Base-by-base conservation (phyloP, 164 flowering plant species). In the Houttuynia cordata region DNA sequence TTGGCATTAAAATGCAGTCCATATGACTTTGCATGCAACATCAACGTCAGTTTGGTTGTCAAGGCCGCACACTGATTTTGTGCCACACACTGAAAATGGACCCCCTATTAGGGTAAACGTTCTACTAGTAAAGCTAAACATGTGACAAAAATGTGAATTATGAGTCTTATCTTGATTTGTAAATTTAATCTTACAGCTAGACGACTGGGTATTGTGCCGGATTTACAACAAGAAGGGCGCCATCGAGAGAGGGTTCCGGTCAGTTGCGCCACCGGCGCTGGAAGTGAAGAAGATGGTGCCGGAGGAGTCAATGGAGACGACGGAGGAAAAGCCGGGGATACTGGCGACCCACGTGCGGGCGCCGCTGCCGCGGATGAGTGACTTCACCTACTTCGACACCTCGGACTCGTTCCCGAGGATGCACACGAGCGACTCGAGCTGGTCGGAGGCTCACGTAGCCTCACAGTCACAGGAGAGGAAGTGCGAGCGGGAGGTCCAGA, bases 131-230 rank as follows among this genome's bases (percentile, higher is more conserved):
- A 30, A 30, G 37, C 2, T 30, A 30, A 30, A 30, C 37, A 30
- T 30, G 37, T 30, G 6, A 30, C 37, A 30, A 30, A 30, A 30
- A 30, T 30, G 37, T 6, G 37, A 2, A 30, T 30, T 30, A 2
- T n/a, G 4, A 30, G 2, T 30, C 37, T 30, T 2, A 30, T 30
- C 37, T 2, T 30, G 37, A 6, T 30, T 30, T 30, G 37, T 30
- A 6, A 30, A 30, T 30, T 53, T 22, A 1, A 54, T 64, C 51
- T 50, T 64, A 62, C 64, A 70, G 73, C 56, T 70, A 25, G 73
- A 70, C 19, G 69, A 62, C 34, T 70, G 73, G 73, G 73, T 70
- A 21, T 69, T 70, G 50, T 70, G 73, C 52, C 68, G 73, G 10
- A 63, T 70, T 30, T 70, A 70, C 62, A 70, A 70, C 55, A 70